These are phyloP conservation scores for Brassica cretica DNA, from an alignment of 345 rosid genomes.

Conservation along the genomic window DNA sequence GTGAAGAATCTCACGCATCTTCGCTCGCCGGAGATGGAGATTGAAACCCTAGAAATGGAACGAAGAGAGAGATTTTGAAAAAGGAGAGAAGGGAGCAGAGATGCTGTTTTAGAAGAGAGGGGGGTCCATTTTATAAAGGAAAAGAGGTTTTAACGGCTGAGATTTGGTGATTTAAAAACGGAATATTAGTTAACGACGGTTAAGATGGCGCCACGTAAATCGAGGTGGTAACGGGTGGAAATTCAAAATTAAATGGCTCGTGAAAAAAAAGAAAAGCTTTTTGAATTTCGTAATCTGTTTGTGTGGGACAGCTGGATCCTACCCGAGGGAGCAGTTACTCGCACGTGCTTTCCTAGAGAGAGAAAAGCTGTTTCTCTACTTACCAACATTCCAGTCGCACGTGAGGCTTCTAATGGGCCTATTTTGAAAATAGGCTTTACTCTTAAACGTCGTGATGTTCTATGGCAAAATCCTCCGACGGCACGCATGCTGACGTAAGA, in stretches of 20 bases:
- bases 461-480: background rate
- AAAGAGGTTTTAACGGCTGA: constrained; percentile 41
- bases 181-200: constrained; percentile 12
- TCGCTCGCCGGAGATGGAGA: no score
- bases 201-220: constrained; percentile 14
- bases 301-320: constrained; percentile 15
- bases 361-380: constrained; percentile 15
- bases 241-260: constrained; percentile 37
- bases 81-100: background rate
- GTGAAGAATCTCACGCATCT: constrained; percentile 71
- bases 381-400: constrained; percentile 26
- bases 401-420: constrained; percentile 23
- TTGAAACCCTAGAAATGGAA: constrained; percentile 19
- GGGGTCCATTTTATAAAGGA: constrained; percentile 35
- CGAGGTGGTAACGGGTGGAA: constrained; percentile 41
- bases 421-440: constrained; percentile 8
- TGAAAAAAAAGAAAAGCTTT: constrained; percentile 2
- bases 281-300: constrained; percentile 31
- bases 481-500: background rate
- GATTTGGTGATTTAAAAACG: constrained; percentile 25
- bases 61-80: background rate
- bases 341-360: constrained; percentile 23
- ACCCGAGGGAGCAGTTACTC: constrained; percentile 35
- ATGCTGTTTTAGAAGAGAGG: background rate
- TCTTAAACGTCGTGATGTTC: constrained; percentile 18